phyloP scores from a whole-genome alignment of 1,284 basidiomycete species.

The Microbotryum violaceum region DNA sequence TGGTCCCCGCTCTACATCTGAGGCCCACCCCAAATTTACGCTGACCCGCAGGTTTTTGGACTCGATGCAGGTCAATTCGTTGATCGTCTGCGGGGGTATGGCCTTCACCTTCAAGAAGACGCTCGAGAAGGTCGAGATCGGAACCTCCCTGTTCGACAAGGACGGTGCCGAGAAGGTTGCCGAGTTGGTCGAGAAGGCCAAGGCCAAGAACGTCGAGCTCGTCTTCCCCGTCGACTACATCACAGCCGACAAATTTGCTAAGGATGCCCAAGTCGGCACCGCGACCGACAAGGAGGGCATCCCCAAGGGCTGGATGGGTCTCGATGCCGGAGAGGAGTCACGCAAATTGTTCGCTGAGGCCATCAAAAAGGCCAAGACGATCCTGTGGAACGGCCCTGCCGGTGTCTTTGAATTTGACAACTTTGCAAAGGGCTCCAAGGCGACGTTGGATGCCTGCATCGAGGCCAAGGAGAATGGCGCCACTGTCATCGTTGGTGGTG shows the following conservation, averaged over 20 bases:
- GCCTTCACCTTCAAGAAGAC: slow-evolving; percentile 99
- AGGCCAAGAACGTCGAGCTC: slow-evolving; percentile 85
- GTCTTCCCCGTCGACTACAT: slow-evolving; percentile 94
- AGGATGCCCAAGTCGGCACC: slow-evolving; percentile 72
- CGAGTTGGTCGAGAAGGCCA: slow-evolving; percentile 81
- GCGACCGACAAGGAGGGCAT: slow-evolving; percentile 82
- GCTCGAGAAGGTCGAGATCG: slow-evolving; percentile 78
- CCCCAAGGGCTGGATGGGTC: slow-evolving; percentile 88
- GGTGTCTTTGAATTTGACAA: slow-evolving; percentile 96
- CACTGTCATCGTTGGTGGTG: slow-evolving; percentile 71
- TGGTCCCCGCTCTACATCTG: not conserved
- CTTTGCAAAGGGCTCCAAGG: slow-evolving; percentile 78
- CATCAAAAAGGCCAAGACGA: slow-evolving; percentile 85
- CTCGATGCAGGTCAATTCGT: slow-evolving; percentile 67
- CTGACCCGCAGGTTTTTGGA: not conserved
- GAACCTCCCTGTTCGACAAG: slow-evolving; percentile 87
- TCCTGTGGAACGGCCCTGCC: slow-evolving; percentile 94
- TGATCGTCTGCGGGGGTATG: slow-evolving; percentile 98
- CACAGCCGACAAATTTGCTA: slow-evolving; percentile 90
- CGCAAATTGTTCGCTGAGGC: slow-evolving; percentile 69
- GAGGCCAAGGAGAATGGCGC: slow-evolving; percentile 80
- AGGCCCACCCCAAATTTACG: too few relatives aligned
- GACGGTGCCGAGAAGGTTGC: slow-evolving; percentile 83
- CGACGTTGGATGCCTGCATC: slow-evolving; percentile 77
- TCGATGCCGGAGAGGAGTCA: slow-evolving; percentile 70